A percentile compares a stretch with the other conserved stretches of the same genome.
Evolutionary conservation across 1,284 basidiomycete species (phyloP).

Genomic region (Boletus semigastroideus): DNA sequence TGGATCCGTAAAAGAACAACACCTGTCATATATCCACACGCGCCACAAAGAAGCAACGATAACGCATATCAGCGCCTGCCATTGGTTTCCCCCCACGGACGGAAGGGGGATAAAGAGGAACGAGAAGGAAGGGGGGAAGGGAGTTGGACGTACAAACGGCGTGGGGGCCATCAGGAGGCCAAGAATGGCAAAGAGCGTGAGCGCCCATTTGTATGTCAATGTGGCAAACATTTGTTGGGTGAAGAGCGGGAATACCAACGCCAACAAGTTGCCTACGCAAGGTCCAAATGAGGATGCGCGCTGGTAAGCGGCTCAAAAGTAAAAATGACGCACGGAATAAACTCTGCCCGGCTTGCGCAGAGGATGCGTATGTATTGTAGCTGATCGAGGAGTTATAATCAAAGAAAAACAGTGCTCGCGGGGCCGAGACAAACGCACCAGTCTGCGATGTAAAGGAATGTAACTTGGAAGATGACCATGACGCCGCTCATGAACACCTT

Average conservation of each 20-base stretch:
- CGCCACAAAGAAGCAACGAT: not conserved
- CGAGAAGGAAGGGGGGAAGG: not conserved
- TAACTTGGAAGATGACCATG: constrained; percentile 60
- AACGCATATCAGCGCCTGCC: constrained; percentile 10
- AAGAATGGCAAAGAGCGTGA: constrained; percentile 62
- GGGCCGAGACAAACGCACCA: constrained; percentile 43
- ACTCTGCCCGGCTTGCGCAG: constrained; percentile 74
- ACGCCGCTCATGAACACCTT: constrained; percentile 55
- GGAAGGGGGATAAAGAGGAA: not conserved
- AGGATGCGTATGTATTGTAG: constrained; percentile 73
- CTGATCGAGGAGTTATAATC: constrained; percentile 31
- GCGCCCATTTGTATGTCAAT: constrained; percentile 68
- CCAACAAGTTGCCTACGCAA: constrained; percentile 53
- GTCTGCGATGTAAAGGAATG: constrained; percentile 72
- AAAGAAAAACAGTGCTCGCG: not conserved
- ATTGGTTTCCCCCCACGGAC: not conserved
- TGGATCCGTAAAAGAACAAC: constrained; percentile 20
- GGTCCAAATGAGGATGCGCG: not conserved
- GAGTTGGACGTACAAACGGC: constrained; percentile 51
- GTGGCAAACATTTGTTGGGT: constrained; percentile 57
- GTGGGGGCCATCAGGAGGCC: constrained; percentile 60
- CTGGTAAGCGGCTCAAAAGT: not conserved
- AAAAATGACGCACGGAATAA: constrained; percentile 50
- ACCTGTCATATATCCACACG: constrained; percentile 7
- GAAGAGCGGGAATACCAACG: constrained; percentile 63